phyloP scores from a whole-genome alignment of 176 grass and related monocot species.

The Triticum dicoccoides region DNA sequence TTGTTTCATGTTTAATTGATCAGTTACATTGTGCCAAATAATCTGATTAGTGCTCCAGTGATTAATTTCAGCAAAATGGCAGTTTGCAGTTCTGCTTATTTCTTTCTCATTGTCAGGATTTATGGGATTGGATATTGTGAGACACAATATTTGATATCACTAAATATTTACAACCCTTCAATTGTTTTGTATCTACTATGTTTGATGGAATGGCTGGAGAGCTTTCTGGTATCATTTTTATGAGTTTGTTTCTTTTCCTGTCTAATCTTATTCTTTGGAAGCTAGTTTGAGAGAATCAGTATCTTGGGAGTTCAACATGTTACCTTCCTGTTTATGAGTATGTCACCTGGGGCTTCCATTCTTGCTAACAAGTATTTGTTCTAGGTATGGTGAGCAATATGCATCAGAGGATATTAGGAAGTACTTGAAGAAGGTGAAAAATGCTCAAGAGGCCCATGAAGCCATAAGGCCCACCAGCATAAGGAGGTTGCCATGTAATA shows the following conservation, averaged over 20 bases:
- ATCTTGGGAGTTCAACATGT: slow-evolving; percentile 12
- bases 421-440: slow-evolving; percentile 90
- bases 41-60: not conserved
- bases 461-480: slow-evolving; percentile 89
- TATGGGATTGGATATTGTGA: not conserved
- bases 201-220: slow-evolving; percentile 8
- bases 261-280: not conserved
- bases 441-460: slow-evolving; percentile 99
- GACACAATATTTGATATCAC: slow-evolving; percentile 6
- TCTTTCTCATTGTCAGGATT: slow-evolving; percentile 3
- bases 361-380: slow-evolving; percentile 36
- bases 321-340: not conserved
- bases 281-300: not conserved
- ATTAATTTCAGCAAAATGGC: slow-evolving; percentile 15
- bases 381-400: slow-evolving; percentile 70
- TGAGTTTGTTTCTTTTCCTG: not conserved
- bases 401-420: slow-evolving; percentile 55
- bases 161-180: not conserved
- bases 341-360: slow-evolving; percentile 3
- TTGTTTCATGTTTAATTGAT: slow-evolving; percentile 1
- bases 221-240: slow-evolving; percentile 21
- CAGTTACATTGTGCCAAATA: not conserved
- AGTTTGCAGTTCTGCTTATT: not conserved
- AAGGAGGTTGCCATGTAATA: slow-evolving; percentile 97
- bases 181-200: not conserved